These are phyloP conservation scores for Xylaria sp. DNA, from an alignment of 2,329 filamentous ascomycete genomes.

Conservation along the genomic window DNA sequence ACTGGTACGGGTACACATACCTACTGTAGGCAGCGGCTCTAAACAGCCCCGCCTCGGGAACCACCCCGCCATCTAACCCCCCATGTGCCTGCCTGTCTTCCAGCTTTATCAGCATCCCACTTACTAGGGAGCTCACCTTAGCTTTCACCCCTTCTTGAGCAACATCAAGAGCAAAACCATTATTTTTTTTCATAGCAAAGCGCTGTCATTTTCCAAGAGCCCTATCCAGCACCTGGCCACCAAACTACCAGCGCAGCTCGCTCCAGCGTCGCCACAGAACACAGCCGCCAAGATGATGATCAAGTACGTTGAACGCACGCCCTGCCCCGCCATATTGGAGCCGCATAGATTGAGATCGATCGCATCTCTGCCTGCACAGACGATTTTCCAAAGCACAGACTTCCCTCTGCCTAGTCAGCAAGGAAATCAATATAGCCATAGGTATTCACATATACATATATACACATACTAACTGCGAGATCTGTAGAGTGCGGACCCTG, in stretches of 20 bases:
- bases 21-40: not conserved
- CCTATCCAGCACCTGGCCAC: not conserved
- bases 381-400: not conserved
- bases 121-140: not conserved
- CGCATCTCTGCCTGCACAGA: not conserved
- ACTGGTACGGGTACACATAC: not conserved
- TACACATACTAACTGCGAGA: slow-evolving; percentile 25
- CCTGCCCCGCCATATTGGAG: slow-evolving; percentile 28
- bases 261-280: slow-evolving; percentile 8
- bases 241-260: not conserved
- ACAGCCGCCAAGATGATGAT: slow-evolving; percentile 47
- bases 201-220: not conserved
- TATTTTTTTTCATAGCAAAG: not conserved
- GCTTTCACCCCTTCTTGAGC: slow-evolving; percentile 12
- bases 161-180: not conserved
- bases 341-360: not conserved
- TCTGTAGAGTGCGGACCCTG: slow-evolving; percentile 88
- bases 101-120: slow-evolving; percentile 22
- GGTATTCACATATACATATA: not conserved
- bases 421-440: not conserved
- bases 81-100: slow-evolving; percentile 1
- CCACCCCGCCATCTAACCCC: slow-evolving; percentile 25
- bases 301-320: slow-evolving; percentile 41
- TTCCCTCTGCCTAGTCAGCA: not conserved
- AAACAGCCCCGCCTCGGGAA: slow-evolving; percentile 27